Conservation (phyloP, 2,329 filamentous ascomycete genomes). For the Fusarium papillatum region DNA sequence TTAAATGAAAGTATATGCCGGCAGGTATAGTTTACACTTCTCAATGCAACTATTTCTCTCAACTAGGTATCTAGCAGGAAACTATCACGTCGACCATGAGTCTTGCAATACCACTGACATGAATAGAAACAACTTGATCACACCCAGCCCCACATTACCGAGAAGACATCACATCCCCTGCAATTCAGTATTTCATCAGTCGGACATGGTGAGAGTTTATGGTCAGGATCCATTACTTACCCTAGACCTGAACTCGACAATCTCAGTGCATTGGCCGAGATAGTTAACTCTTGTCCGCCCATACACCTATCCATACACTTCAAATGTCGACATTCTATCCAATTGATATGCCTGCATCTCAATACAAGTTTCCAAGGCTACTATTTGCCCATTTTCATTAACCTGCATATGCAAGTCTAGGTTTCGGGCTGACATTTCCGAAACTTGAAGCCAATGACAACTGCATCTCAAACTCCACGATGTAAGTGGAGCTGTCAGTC, state of each 20-base stretch:
- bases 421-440: neutral
- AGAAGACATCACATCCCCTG: neutral
- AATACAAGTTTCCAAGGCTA: neutral
- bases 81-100: neutral
- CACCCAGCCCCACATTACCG: neutral
- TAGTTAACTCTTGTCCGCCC: neutral
- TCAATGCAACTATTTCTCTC: neutral
- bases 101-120: neutral
- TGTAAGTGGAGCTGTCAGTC: neutral
- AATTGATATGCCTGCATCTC: neutral
- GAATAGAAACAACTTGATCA: neutral
- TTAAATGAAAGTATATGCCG: neutral
- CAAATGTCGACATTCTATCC: neutral
- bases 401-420: neutral
- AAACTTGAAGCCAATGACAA: neutral
- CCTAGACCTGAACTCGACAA: neutral
- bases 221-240: neutral
- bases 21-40: neutral
- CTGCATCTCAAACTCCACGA: neutral
- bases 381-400: conserved; percentile 53
- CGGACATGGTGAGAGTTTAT: neutral
- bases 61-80: neutral
- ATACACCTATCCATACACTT: neutral
- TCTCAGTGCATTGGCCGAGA: neutral
- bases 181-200: neutral